Base-by-base conservation (phyloP, 2,329 filamentous ascomycete species). In the Phyllosticta citribraziliensis region DNA sequence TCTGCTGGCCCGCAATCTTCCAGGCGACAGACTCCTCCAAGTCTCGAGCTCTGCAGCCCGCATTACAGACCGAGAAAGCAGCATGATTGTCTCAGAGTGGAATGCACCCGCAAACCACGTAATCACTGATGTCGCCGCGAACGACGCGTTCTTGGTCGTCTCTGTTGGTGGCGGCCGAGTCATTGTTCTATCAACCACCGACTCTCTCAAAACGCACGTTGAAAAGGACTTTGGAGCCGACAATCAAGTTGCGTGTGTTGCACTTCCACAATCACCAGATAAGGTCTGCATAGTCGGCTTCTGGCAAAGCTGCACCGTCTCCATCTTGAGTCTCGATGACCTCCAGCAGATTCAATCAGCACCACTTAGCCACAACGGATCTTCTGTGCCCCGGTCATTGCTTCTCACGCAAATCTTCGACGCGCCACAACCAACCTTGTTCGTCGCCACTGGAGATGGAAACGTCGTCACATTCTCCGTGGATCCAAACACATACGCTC, bases 381-480 rank as follows among this genome's bases (percentile, higher is more conserved):
- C 60, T 20, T 91, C 90, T 0, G 86, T 97, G 27, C 92, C 94
- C 0, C 83, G 93, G 64, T 91, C 91, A 57, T 81, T 97, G 27
- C 84, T 87, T 0, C 81, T 97, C 8, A 87, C 89, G 5, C 86
- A 92, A 64, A 81, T 97, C 3, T 82, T 97, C 33, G 71, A 74
- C 12, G 73, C 80, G 53, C 86, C 87, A 14, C 79, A 80, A 6
- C 88, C 91, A 0, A 96, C 89, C 0, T 79, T 99, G 0, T 88
- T 99, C 64, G 82, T 96, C 33, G 89, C 93, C 12, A 88, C 97
- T 82, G 91, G 95, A 55, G 93, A 97, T 73, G 94, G 94, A 3
- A 90, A 88, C 64, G 88, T 99, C 0, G 82, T 96, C 57, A 94
- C 88, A 0, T 97, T 92, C 70, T 83, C 85, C 33, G 81, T 96